A percentile compares a stretch with the other conserved stretches of the same genome.
phyloP scores from a whole-genome alignment of 805 yeast species.

The Suhomyces emberorum region DNA sequence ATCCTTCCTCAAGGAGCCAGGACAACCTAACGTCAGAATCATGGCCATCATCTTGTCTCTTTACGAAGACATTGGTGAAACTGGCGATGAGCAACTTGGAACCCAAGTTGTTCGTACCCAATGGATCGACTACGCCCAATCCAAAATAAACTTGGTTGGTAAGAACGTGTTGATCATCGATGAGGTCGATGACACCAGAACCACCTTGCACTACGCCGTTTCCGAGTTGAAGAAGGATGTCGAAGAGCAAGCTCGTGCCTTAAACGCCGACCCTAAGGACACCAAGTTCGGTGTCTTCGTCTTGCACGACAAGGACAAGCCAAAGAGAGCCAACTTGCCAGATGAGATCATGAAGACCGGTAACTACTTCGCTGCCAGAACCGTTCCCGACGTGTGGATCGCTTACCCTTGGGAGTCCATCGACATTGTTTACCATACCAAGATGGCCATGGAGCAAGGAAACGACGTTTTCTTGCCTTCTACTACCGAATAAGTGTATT shows the following conservation, averaged over 20 bases:
- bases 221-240: constrained; percentile 73
- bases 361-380: constrained; percentile 68
- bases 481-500: constrained; percentile 13
- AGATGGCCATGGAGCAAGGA: constrained; percentile 70
- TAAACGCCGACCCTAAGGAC: constrained; percentile 43
- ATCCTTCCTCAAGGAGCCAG: constrained; percentile 85
- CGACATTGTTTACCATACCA: constrained; percentile 71
- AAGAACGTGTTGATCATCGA: constrained; percentile 73
- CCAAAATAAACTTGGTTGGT: constrained; percentile 59
- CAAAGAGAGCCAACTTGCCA: constrained; percentile 71
- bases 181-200: constrained; percentile 85
- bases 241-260: constrained; percentile 52
- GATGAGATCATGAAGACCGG: constrained; percentile 56
- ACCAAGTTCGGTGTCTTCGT: constrained; percentile 76
- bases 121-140: constrained; percentile 75
- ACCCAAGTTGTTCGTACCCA: constrained; percentile 72
- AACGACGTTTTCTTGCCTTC: constrained; percentile 54
- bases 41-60: constrained; percentile 93
- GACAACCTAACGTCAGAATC: constrained; percentile 84
- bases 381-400: constrained; percentile 78
- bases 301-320: constrained; percentile 70
- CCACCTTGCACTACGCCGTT: constrained; percentile 77
- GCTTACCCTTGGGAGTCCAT: constrained; percentile 86
- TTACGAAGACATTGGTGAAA: constrained; percentile 65
- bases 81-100: constrained; percentile 50